Evolutionary conservation across 2,329 filamentous ascomycete species (phyloP), one percentile per base, ranked within the genome.

Genomic region (Parafenestella ontariensis): DNA sequence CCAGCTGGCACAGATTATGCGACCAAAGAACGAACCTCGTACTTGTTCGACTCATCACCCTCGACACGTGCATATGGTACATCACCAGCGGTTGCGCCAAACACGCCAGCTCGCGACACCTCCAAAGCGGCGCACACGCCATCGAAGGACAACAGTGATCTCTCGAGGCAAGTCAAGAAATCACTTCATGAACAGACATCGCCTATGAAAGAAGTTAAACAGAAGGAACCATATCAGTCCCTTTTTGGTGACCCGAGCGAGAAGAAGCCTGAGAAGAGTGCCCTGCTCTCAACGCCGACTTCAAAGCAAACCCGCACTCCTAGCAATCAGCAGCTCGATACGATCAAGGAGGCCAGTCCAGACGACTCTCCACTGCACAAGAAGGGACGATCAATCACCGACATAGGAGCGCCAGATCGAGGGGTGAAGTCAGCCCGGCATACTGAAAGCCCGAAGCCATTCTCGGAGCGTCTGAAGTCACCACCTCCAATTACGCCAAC

Each of bases 321-420:
- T 15, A 73, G 68, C 46, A 66, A 57, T 29, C 54, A 58, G 24
- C 70, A 72, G 21, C 79, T 87, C 8, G 78, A 81, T 18, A 77
- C 82, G 1, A 86, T 86, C 59, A 77, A 77, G 28, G 84, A 86
- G 67, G 78, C 77, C 51, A 76, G 72, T 46, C 78, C 80, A 40
- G 78, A 79, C 49, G 74, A 77, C 41, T 75, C 73, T 39, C 64
- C 70, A 8, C 61, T 76, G 28, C 66, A 69, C 56, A 78, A 79
- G 66, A 78, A 79, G 65, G 75, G 77, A 62, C 79, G 78, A 13
- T 69, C 75, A 6, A 59, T 74, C 18, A 72, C 74, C 17, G 79
- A 81, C 54, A 65, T 79, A 40, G 78, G 78, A 15, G 72, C 74
- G 11, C 76, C 76, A 31, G 78, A 79, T 13, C 73, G 70, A 49